Evolutionary conservation across 2,329 filamentous ascomycete genomes (phyloP), one percentile per base, ranked within the genome.

Genomic region (Fusarium sororula): DNA sequence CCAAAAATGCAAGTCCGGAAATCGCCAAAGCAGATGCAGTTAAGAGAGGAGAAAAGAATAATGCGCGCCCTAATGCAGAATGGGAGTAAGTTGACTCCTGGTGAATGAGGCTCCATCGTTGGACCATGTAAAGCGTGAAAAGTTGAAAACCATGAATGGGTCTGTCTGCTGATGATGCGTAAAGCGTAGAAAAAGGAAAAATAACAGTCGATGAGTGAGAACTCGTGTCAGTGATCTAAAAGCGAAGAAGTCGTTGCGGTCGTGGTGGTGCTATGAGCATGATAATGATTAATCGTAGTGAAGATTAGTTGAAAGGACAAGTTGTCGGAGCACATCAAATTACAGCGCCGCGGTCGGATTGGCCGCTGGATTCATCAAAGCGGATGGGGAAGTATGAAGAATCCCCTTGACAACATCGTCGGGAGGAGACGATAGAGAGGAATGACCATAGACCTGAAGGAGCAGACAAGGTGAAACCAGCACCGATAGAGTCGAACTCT

Each of bases 171-270:
- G 73, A 75, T 77, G 74, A 76, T 77, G 74, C 75, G 69, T 74
- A 48, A 77, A 75, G 66, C 56, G 72, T 75, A 70, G 61, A 74
- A 71, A 60, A 60, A 74, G 51, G 60, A 30, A 50, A 50, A 62
- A 72, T 69, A 70, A 61, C 42, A 65, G 69, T 73, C 66, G 74
- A 62, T 67, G 66, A 71, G 75, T 68, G 64, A 67, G 61, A 69
- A 78, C 70, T 74, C 74, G 75, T 63, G 75, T 71, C 69, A 68
- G 55, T 50, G 70, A 68, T 78, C 75, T 78, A 80, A 75, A 68
- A 76, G 75, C 73, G 73, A 74, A 77, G 66, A 60, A 66, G 71
- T 79, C 77, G 73, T 79, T 76, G 68, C 77, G 69, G 77, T 78
- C 77, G 74, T 76, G 70, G 75, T 73, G 67, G 71, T 70, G 68